Evolutionary conservation across 148 eudicot genomes (phyloP).

Genomic region (Amaranthus palmeri): DNA sequence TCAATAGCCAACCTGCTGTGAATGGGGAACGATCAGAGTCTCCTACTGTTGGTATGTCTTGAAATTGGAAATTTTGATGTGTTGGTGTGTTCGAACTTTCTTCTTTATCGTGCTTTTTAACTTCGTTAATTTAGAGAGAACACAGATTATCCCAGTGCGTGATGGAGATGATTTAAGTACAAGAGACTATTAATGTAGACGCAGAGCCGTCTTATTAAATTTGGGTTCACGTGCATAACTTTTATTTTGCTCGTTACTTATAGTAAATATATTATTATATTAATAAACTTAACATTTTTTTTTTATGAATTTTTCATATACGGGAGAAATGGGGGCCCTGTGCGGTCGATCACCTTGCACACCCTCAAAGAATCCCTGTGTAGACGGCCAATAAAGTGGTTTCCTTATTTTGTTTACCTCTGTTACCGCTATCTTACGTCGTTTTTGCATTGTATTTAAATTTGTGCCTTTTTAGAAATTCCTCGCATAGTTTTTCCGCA

Average conservation of each 20-base stretch:
- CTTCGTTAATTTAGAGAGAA: background rate
- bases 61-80: background rate
- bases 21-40: constrained; percentile 86
- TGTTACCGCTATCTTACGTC: background rate
- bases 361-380: too few relatives aligned
- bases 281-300: too few relatives aligned
- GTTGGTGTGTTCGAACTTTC: background rate
- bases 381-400: too few relatives aligned
- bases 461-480: background rate
- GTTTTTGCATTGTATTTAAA: background rate
- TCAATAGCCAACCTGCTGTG: constrained; percentile 95
- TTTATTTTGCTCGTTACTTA: too few relatives aligned
- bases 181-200: too few relatives aligned
- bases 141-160: background rate
- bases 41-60: constrained; percentile 65
- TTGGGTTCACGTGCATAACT: background rate
- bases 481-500: background rate
- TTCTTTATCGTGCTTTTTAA: background rate
- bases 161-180: background rate
- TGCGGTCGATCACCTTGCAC: too few relatives aligned
- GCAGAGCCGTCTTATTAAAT: too few relatives aligned
- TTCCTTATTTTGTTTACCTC: background rate
- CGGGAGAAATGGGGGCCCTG: too few relatives aligned
- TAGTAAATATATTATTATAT: too few relatives aligned
- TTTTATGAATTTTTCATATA: too few relatives aligned